Base-by-base conservation (phyloP, 805 yeast genomes). In the Diddensiella transvaalensis region DNA sequence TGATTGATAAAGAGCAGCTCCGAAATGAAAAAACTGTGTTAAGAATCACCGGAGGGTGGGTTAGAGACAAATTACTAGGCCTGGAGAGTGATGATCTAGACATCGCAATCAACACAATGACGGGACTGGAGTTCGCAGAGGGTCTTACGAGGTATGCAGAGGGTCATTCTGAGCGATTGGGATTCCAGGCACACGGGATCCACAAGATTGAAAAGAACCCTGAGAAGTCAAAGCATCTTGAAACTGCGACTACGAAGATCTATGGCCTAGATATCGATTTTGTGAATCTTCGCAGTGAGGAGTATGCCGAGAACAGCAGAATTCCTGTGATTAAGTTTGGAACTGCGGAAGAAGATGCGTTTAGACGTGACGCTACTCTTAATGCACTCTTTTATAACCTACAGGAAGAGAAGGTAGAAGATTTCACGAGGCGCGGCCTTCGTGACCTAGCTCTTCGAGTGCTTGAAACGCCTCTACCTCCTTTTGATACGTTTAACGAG, bases 11-110 rank as follows among this genome's bases (percentile, higher is more conserved):
- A 5, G 40, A 51, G 22, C 39, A 62, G 47, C 21, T 55, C 35
- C 22, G 56, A 48, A 17, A 41, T 4, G 50, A 53, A 24, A 46
- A 49, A n/a, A 62, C 83, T 6, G 82, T 76, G 39, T 72, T 86
- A 11, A 66, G 99, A 51, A 86, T 93, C 56, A 90, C 97, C 0
- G 99, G 99, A 30, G 99, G 99, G 0, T 91, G 99, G 99, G 99
- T 93, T 2, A 76, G 99, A 58, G 99, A 93, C 65, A 93, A 93
- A 67, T 70, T 93, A 23, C 70, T 93, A 24, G 95, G 96, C 0
- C 74, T 76, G 41, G 80, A 79, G 19, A 82, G 91, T 37, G 82
- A 91, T 61, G 99, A 93, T 64, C 72, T 93, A 24, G 99, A 93
- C 60, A 87, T 93, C 42, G 97, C 97, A 4, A 80, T 93, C 42